Evolutionary conservation across 1,284 basidiomycete genomes (phyloP).

Genomic region (Trichosporon sp.): DNA sequence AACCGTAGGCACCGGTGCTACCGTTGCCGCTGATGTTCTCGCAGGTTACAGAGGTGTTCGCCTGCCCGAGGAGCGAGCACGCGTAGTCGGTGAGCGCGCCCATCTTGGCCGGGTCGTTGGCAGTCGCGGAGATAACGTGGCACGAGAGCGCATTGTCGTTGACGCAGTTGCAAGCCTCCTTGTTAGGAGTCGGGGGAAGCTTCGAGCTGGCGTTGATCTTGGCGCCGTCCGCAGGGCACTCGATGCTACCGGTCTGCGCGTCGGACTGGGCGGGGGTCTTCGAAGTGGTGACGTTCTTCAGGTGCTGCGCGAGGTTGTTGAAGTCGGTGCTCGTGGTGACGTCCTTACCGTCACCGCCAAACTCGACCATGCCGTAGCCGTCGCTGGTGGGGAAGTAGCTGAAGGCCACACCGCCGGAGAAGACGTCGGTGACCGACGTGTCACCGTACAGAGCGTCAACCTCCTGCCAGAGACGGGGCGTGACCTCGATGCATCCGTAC

Average conservation of each 20-base stretch:
- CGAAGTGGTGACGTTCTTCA: slow-evolving; percentile 58
- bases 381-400: slow-evolving; percentile 66
- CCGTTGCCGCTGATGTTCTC: slow-evolving; percentile 65
- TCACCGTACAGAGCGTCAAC: slow-evolving; percentile 64
- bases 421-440: slow-evolving; percentile 66
- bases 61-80: slow-evolving; percentile 65
- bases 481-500: slow-evolving; percentile 67
- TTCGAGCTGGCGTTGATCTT: slow-evolving; percentile 63
- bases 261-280: slow-evolving; percentile 61
- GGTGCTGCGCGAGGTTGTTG: slow-evolving; percentile 61
- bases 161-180: slow-evolving; percentile 72
- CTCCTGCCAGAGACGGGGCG: slow-evolving; percentile 75
- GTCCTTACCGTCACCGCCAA: slow-evolving; percentile 52
- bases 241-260: slow-evolving; percentile 58
- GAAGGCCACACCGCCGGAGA: slow-evolving; percentile 86
- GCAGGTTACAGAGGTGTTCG: slow-evolving; percentile 58
- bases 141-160: slow-evolving; percentile 63
- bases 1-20: slow-evolving; percentile 66
- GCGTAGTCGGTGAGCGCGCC: slow-evolving; percentile 62
- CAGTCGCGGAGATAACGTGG: slow-evolving; percentile 61
- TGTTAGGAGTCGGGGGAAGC: slow-evolving; percentile 78
- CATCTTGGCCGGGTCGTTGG: slow-evolving; percentile 63
- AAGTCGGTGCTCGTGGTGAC: slow-evolving; percentile 55
- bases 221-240: slow-evolving; percentile 62
- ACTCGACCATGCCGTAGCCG: slow-evolving; percentile 77